phyloP scores from a whole-genome alignment of 192 early-diverging fungal species.

The Coemansia sp. region DNA sequence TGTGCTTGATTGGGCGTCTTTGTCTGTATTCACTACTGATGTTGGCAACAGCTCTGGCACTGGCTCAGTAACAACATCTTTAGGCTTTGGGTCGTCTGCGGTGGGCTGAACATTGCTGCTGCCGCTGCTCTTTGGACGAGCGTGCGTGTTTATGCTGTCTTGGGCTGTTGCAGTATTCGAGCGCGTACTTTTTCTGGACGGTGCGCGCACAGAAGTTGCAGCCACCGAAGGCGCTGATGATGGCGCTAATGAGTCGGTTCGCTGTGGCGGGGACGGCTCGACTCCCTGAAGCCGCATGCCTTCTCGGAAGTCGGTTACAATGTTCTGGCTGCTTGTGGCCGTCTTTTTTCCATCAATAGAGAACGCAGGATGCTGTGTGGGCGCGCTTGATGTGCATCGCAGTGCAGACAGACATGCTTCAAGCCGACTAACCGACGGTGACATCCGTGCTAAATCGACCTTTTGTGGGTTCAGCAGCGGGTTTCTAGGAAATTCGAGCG shows the following conservation, averaged over 20 bases:
- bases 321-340: slow-evolving; percentile 17
- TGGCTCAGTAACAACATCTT: too few species aligned
- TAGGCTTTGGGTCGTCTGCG: not conserved
- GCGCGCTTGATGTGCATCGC: slow-evolving; percentile 22
- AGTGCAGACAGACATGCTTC: slow-evolving; percentile 34
- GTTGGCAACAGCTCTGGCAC: not conserved
- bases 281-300: slow-evolving; percentile 18
- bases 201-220: not conserved
- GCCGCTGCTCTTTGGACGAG: not conserved
- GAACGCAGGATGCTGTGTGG: slow-evolving; percentile 1
- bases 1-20: not conserved
- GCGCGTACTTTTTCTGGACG: not conserved
- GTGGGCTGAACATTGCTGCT: not conserved
- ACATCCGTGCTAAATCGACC: not conserved
- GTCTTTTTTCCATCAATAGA: slow-evolving; percentile 18
- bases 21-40: not conserved
- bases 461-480: slow-evolving; percentile 17
- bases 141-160: too few species aligned
- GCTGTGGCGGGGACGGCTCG: not conserved
- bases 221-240: not conserved
- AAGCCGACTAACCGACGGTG: slow-evolving; percentile 8
- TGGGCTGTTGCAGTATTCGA: too few species aligned
- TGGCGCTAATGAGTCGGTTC: not conserved
- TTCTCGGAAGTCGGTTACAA: slow-evolving; percentile 40
- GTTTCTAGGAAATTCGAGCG: slow-evolving; percentile 38